Evolutionary conservation across 1,139 yeast genomes (phyloP).

Genomic region (Torulaspora pretoriensis): DNA sequence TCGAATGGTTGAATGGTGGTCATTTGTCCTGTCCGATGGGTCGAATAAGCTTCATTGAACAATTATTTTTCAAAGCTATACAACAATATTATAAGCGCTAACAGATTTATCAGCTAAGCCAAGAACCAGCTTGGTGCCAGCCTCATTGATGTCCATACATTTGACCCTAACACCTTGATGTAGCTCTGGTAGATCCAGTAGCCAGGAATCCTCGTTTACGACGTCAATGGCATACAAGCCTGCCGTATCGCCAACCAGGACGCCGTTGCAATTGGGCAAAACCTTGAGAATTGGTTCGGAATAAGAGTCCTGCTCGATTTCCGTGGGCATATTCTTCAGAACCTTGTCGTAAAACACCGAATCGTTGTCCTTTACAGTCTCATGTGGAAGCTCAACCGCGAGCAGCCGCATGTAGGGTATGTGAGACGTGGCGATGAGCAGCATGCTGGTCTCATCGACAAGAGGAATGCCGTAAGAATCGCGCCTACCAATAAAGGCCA

Average conservation of each 20-base stretch:
- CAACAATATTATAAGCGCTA: slow-evolving; percentile 8
- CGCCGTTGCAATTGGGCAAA: slow-evolving; percentile 43
- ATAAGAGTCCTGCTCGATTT: slow-evolving; percentile 68
- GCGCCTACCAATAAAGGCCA: slow-evolving; percentile 34
- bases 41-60: not conserved
- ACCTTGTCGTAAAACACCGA: slow-evolving; percentile 42
- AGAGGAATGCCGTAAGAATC: slow-evolving; percentile 18
- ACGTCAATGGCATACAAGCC: slow-evolving; percentile 60
- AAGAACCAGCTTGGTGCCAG: slow-evolving; percentile 11
- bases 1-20: slow-evolving; percentile 58
- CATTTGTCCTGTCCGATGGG: slow-evolving; percentile 20
- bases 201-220: slow-evolving; percentile 37
- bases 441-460: slow-evolving; percentile 32
- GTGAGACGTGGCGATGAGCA: slow-evolving; percentile 68
- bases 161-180: slow-evolving; percentile 47
- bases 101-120: slow-evolving; percentile 17
- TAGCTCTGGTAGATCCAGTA: slow-evolving; percentile 28
- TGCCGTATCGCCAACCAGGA: slow-evolving; percentile 70
- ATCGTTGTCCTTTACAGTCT: slow-evolving; percentile 9
- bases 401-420: slow-evolving; percentile 70
- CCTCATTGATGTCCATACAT: slow-evolving; percentile 37
- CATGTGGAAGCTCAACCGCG: slow-evolving; percentile 43
- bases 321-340: slow-evolving; percentile 53
- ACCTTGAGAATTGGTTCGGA: slow-evolving; percentile 51
- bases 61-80: slow-evolving; percentile 1